Evolutionary conservation across 257 asterid species (phyloP).

Genomic region (Solanum medicagineum): DNA sequence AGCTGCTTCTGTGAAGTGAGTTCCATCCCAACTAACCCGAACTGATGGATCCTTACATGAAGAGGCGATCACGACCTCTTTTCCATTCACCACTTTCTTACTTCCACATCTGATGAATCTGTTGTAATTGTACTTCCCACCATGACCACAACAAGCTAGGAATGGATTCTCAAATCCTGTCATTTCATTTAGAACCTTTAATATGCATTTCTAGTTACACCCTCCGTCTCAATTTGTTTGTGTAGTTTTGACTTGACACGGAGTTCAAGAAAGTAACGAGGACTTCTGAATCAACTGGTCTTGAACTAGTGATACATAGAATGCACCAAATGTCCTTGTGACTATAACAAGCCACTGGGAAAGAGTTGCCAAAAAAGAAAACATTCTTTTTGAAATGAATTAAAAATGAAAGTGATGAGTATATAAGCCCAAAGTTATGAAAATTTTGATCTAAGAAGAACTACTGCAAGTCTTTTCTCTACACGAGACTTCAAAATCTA

Average conservation of each 20-base stretch:
- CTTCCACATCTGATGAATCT: conserved; percentile 44
- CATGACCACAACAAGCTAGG: conserved; percentile 69
- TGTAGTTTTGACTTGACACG: background rate
- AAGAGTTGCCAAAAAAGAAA: no score
- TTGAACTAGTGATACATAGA: background rate
- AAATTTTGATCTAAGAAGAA: background rate
- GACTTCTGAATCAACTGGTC: background rate
- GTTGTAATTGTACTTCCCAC: conserved; percentile 65
- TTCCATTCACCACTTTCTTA: conserved; percentile 40
- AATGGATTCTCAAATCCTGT: conserved; percentile 65
- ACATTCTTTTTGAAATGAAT: no score
- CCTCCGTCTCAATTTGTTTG: background rate
- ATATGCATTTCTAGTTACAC: background rate
- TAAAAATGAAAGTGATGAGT: no score
- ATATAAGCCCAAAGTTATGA: background rate
- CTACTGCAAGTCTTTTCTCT: background rate
- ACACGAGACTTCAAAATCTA: background rate
- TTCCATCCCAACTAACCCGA: conserved; percentile 63
- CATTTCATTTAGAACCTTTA: background rate
- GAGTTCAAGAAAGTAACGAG: background rate
- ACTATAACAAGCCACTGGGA: background rate
- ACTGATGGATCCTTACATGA: conserved; percentile 49
- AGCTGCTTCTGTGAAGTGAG: conserved; percentile 75
- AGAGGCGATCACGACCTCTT: conserved; percentile 30
- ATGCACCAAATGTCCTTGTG: background rate